Evolutionary conservation across 805 yeast genomes (phyloP).

Genomic region (Saturnispora hagleri): DNA sequence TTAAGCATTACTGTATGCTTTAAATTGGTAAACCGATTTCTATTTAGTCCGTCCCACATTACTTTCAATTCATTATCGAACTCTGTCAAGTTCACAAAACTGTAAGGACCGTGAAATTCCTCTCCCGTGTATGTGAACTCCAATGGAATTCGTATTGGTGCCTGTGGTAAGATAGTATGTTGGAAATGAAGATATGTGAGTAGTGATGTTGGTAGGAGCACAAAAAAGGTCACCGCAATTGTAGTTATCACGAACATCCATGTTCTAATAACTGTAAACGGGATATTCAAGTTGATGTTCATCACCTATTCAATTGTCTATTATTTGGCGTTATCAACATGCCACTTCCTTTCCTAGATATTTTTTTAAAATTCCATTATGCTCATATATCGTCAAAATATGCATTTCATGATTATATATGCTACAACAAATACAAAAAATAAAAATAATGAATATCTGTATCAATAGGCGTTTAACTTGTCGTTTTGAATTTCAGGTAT

Average conservation of each 20-base stretch:
- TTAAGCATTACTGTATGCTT: conserved; percentile 10
- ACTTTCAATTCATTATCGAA: not conserved
- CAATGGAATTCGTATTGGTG: conserved; percentile 7
- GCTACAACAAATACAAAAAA: not conserved
- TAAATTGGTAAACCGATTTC: conserved; percentile 10
- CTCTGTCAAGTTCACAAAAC: conserved; percentile 5
- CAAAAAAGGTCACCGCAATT: conserved; percentile 3
- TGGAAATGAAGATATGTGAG: conserved; percentile 10
- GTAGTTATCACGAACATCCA: conserved; percentile 6
- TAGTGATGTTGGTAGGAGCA: conserved; percentile 11
- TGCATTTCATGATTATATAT: not conserved
- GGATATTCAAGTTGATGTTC: conserved; percentile 2
- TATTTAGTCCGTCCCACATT: conserved; percentile 10
- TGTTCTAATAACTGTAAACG: conserved; percentile 6
- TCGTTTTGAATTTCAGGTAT: not conserved
- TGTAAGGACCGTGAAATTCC: conserved; percentile 8
- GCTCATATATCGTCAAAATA: not conserved
- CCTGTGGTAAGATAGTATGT: conserved; percentile 9
- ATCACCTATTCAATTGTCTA: not conserved
- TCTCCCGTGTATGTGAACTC: conserved; percentile 9
- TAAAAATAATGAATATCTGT: not conserved
- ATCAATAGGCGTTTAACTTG: not conserved
- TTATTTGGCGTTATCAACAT: not conserved
- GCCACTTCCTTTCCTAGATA: not conserved
- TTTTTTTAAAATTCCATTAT: too few relatives aligned